These are phyloP conservation scores for Petunia secreta DNA, from an alignment of 257 asterid genomes.

Conservation along the genomic window DNA sequence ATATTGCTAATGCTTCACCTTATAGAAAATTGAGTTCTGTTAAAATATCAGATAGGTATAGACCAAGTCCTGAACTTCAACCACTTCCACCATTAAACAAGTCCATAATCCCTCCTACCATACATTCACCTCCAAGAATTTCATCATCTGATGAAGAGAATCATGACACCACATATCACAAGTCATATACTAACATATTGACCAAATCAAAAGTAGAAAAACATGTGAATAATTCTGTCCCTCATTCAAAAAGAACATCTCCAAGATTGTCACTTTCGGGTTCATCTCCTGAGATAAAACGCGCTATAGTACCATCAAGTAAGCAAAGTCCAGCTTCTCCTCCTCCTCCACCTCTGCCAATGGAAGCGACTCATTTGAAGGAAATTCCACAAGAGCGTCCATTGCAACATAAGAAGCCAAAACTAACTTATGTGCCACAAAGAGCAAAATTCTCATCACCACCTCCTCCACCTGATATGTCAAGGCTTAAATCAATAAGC, in stretches of 20 bases:
- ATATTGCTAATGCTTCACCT: conserved; percentile 57
- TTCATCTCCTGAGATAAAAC: conserved; percentile 61
- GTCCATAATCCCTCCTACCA: conserved; percentile 60
- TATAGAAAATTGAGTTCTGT: conserved; percentile 64
- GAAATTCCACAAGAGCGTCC: conserved; percentile 35
- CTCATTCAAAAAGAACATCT: conserved; percentile 83
- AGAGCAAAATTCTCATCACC: conserved; percentile 72
- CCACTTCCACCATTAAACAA: conserved; percentile 89
- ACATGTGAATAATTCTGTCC: conserved; percentile 37
- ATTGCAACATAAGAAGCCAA: conserved; percentile 38
- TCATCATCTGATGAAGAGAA: conserved; percentile 91
- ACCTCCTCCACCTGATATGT: conserved; percentile 86
- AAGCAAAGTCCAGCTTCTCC: conserved; percentile 54
- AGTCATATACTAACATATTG: conserved; percentile 53
- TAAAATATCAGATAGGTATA: conserved; percentile 69
- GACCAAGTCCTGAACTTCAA: conserved; percentile 98
- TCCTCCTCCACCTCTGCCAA: conserved; percentile 25
- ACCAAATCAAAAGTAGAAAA: conserved; percentile 29
- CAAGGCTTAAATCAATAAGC: conserved; percentile 54
- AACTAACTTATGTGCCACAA: conserved; percentile 52
- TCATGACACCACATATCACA: conserved; percentile 69
- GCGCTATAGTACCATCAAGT: conserved; percentile 67
- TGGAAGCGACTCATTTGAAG: conserved; percentile 25
- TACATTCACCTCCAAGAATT: conserved; percentile 67
- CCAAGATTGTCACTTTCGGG: conserved; percentile 68